These are phyloP conservation scores for Mortierella sp. DNA, from an alignment of 371 early-diverging fungal species.

Conservation along the genomic window DNA sequence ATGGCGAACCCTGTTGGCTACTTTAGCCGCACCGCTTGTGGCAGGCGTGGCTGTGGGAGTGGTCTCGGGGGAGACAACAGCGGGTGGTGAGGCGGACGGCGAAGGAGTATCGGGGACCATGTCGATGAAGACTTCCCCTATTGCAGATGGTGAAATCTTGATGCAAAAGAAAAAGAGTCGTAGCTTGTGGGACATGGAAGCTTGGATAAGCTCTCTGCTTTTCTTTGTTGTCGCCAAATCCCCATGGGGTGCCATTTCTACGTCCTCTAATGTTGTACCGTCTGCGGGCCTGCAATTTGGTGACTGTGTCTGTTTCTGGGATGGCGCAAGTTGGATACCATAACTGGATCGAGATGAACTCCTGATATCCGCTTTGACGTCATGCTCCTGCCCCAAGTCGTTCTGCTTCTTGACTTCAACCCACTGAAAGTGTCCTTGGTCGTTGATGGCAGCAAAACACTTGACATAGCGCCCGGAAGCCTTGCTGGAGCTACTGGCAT, in stretches of 20 bases:
- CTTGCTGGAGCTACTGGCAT: not conserved
- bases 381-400: constrained; percentile 27
- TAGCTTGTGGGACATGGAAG: constrained; percentile 32
- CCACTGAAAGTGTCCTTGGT: constrained; percentile 53
- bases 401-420: constrained; percentile 53
- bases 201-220: constrained; percentile 15
- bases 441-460: constrained; percentile 49
- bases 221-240: not conserved
- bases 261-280: not conserved
- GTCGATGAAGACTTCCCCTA: constrained; percentile 22
- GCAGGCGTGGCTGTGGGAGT: constrained; percentile 3
- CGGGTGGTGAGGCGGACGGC: not conserved
- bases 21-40: constrained; percentile 9
- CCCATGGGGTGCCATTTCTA: not conserved
- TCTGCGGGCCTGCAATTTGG: not conserved
- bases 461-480: constrained; percentile 45
- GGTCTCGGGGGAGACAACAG: not conserved
- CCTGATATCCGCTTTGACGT: constrained; percentile 12
- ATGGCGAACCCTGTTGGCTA: constrained; percentile 36
- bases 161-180: constrained; percentile 48
- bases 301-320: not conserved
- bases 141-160: constrained; percentile 23
- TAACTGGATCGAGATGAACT: constrained; percentile 24
- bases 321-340: constrained; percentile 27
- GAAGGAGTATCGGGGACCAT: not conserved